Evolutionary conservation across 345 rosid species (phyloP), one percentile per base, ranked within the genome.

Genomic region (Abelmoschus esculentus): DNA sequence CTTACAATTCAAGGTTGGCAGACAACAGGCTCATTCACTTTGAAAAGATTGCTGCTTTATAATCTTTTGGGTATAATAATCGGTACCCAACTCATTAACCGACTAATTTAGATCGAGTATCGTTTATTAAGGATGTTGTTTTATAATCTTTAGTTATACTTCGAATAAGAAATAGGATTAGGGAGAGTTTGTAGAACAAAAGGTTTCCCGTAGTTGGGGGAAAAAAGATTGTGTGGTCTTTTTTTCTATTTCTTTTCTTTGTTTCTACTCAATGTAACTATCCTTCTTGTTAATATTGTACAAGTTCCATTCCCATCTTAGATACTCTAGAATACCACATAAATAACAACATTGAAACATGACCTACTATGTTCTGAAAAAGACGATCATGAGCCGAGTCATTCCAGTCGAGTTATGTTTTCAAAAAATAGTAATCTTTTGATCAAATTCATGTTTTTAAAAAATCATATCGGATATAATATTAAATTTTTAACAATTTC

Each of bases 1-100:
- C 91, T 4, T 88, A 79, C 74, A 84, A 78, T 22, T 77, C 89
- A n/a, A 83, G 83, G 34, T 50, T 93, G 65, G 85, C 91, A 19
- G 96, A 89, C 31, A 74, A 87, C 29, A 84, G 97, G 67, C 91
- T 90, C 54, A 76, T 74, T 63, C 77, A 32, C 42, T 86, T 87
- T 73, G 77, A 86, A 80, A 83, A 71, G 71, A 80, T 80, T 66
- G 83, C 75, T 6, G 83, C 86, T 18, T 80, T 78, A 8, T 79
- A 61, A 66, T 29, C 34, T 12, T 7, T 52, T 22, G 26, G 7
- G 40, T 36, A 6, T 36, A 36, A 36, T 7, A 6, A 36, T 36
- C 1, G 1, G 8, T 36, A 6, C 6, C 8, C 40, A 6, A 36
- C 40, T 36, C 8, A 36, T 36, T 36, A 1, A 36, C 40, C 0